Base-by-base conservation (phyloP, 257 asterid species). In the Solanum ossicruentum region DNA sequence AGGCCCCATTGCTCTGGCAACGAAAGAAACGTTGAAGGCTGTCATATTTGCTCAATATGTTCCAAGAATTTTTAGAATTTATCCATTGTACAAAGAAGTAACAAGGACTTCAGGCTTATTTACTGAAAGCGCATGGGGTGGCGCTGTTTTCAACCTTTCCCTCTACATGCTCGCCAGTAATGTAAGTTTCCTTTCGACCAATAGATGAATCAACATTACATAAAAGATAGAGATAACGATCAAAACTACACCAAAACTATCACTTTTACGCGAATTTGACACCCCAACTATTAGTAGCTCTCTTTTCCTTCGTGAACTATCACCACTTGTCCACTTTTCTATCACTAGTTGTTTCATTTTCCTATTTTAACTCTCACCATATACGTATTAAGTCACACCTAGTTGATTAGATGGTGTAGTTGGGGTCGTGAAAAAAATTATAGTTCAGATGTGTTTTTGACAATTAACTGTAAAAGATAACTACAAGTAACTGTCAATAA, bases 161-260 rank as follows among this genome's bases (percentile, higher is more conserved):
- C 92, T 89, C 65, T 93, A 91, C 89, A 91, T 91, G 91, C 90
- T 92, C 54, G 95, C 95, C 57, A 92, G 97, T 84, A 91, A 93
- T 84, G 96, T 93, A 88, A 72, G 91, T 52, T 39, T 49, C 41
- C 21, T 21, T 56, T 63, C 36, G 28, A 69, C 63, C 39, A 32
- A 71, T 71, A 1, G 36, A 43, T 20, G 1, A 43, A 43, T 71
- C 56, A 20, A 43, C 52, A 39, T 39, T 39, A 72, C 56, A 4
- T 72, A 20, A 72, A 71, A 72, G 10, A 63, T 0, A 26, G 71
- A 26, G 71, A 26, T 26, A 12, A 63, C 26, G 20, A 23, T 63
- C 10, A 23, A 63, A 63, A 63, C 12, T 18, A 63, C 43, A 26
- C 20, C 3, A 0, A 0, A 61, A 63, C 71, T 63, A 12, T 26